Percentiles rank a stretch among this genome's conserved stretches.
These are phyloP conservation scores for Suaeda aralocaspica DNA, from an alignment of 148 eudicot genomes.

Conservation along the genomic window DNA sequence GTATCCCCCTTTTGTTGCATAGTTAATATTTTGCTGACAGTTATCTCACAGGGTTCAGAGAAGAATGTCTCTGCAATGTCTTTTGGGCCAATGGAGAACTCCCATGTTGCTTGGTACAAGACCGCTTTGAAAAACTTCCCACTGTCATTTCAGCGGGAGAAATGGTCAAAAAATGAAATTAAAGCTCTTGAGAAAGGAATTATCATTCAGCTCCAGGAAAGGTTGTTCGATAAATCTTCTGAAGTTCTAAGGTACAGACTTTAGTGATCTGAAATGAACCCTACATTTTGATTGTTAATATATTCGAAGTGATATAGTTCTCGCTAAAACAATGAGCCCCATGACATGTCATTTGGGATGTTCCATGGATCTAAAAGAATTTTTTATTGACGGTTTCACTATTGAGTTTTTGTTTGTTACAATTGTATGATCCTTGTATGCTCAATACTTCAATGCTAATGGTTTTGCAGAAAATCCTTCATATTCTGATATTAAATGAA, in stretches of 20 bases:
- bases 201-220: conserved; percentile 64
- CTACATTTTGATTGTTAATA: too few species aligned
- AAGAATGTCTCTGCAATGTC: conserved; percentile 39
- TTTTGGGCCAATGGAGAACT: conserved; percentile 74
- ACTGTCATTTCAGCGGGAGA: conserved; percentile 41
- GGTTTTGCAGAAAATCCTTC: too few species aligned
- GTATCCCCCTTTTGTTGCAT: neutral
- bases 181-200: conserved; percentile 65
- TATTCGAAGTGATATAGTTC: too few species aligned
- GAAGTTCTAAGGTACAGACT: conserved; percentile 42
- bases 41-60: conserved; percentile 38
- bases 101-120: conserved; percentile 58
- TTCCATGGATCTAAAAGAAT: too few species aligned
- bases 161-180: conserved; percentile 64
- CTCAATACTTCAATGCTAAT: too few species aligned
- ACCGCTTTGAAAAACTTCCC: conserved; percentile 50
- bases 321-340: too few species aligned
- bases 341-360: too few species aligned
- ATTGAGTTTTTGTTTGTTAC: too few species aligned
- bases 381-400: too few species aligned
- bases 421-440: too few species aligned
- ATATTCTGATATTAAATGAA: too few species aligned
- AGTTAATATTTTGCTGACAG: conserved; percentile 7
- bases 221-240: conserved; percentile 44
- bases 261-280: neutral